phyloP scores from a whole-genome alignment of 148 eudicot genomes.

The Chenopodium formosanum region DNA sequence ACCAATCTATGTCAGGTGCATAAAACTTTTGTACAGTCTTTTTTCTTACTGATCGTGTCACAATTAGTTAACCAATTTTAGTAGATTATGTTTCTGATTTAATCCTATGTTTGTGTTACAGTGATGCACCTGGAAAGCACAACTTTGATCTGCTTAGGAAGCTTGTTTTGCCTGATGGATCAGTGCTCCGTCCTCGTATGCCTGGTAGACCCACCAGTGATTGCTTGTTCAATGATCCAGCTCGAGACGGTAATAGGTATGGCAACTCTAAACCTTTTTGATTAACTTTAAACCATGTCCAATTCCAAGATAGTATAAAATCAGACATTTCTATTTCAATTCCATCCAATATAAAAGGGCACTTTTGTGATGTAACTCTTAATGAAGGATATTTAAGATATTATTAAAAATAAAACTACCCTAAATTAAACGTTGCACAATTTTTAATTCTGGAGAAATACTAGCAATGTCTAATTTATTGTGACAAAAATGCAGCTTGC shows the following conservation, averaged over 20 bases:
- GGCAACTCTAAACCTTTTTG: background rate
- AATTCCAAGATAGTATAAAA: background rate
- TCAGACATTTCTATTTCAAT: too few species aligned
- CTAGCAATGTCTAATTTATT: background rate
- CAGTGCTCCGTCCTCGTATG: constrained; percentile 67
- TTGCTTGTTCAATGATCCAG: constrained; percentile 78
- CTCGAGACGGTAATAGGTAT: constrained; percentile 74
- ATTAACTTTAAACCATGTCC: background rate
- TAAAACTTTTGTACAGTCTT: background rate
- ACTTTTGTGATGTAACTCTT: too few species aligned
- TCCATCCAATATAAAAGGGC: too few species aligned
- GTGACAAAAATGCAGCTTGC: constrained; percentile 45
- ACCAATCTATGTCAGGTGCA: constrained; percentile 70
- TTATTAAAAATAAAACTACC: too few species aligned
- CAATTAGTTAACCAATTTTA: background rate
- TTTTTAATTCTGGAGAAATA: too few species aligned
- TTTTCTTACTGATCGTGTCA: background rate
- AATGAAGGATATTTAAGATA: too few species aligned
- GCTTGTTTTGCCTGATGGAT: constrained; percentile 83
- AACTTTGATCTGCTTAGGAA: constrained; percentile 76
- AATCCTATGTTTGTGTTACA: constrained; percentile 22
- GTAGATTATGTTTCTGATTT: background rate
- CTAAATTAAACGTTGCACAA: too few species aligned
- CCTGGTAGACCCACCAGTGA: constrained; percentile 88
- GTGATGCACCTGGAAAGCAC: constrained; percentile 93